Base-by-base conservation (phyloP, 2,329 filamentous ascomycete species). In the Penicillium sp. region DNA sequence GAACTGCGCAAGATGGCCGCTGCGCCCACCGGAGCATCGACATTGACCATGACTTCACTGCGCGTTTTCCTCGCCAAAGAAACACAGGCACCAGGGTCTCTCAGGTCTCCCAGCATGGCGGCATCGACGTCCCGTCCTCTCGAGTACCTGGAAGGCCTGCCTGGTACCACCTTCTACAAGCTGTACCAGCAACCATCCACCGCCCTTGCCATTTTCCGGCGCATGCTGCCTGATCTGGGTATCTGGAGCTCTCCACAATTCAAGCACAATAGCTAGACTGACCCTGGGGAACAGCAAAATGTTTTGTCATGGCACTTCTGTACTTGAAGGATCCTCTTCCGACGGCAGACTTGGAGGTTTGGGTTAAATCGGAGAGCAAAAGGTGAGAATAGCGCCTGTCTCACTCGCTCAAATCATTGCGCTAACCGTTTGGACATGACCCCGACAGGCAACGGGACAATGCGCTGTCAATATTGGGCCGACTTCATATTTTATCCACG, bases 121-220 rank as follows among this genome's bases (percentile, higher is more conserved):
- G 71, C 67, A 47, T 74, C 79, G 38, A 77, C 78, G 36, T 74
- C 75, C 50, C 78, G 79, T 51, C 77, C 79, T 39, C 86, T 91
- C 63, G 90, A 96, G 63, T 97, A 95, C 70, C 83, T 97, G 64
- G 90, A 97, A 77, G 82, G 84, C 64, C 83, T 94, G 59, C 87
- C 87, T 34, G 88, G 90, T 50, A 88, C 86, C 28, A 94, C 88
- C 23, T 95, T 97, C 67, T 81, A 82, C 63, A 86, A 87, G 67
- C 78, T 98, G 31, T 98, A 98, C 75, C 86, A 90, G 71, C 90
- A 96, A 74, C 93, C 93, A 19, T 94, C 91, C 28, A 95, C 93
- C 1, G 86, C 90, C 25, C 81, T 98, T 52, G 93, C 93, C 53
- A 90, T 98, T 59, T 97, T 97, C 66, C 82, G 93, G 54, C 90